Base-by-base conservation (phyloP, 208 protist genomes). In the Wallacemonas sp. region DNA sequence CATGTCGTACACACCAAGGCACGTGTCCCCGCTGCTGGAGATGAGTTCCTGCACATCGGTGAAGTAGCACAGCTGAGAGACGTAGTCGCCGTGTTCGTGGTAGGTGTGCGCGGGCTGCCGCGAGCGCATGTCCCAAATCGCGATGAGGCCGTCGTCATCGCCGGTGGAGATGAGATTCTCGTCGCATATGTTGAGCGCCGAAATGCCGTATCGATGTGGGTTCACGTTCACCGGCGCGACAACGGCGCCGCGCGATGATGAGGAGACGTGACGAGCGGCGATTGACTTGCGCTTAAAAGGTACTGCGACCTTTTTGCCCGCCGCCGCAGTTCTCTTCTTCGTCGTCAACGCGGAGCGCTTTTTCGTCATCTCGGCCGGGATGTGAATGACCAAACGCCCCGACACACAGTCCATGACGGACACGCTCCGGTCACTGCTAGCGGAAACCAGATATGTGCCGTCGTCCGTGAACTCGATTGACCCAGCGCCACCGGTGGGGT, bases 381-480 rank as follows among this genome's bases (percentile, higher is more conserved):
- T 80, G 71, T 95, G 85, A 55, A 95, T 81, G 3, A 85, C 86
- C 1, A 92, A 78, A 3, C 75, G 68, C 50, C 76, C 58, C 19
- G 84, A 74, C 13, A 85, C 83, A 59, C 90, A 95, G 78, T 95
- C 90, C 68, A 95, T 54, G 22, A 95, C 87, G 41, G 75, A 86
- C 22, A 95, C 78, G 37, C 76, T 89, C 48, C 81, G 68, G 67
- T 95, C 90, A 66, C 90, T 87, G 54, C 90, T 92, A 17, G 69
- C 81, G 30, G 83, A 85, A 3, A 93, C 90, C 13, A 95, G 73
- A 48, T 95, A 91, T 22, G 70, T 63, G 12, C 90, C 90, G 60
- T 93, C 83, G 65, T 93, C 90, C 2, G 90, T 95, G 69, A 95
- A 95, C 79, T 95, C 87, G 73, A 95, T 82, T n/a, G 80, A 59